Conservation (phyloP, 352 stramenopile genomes). For the Pythium chondricola region DNA sequence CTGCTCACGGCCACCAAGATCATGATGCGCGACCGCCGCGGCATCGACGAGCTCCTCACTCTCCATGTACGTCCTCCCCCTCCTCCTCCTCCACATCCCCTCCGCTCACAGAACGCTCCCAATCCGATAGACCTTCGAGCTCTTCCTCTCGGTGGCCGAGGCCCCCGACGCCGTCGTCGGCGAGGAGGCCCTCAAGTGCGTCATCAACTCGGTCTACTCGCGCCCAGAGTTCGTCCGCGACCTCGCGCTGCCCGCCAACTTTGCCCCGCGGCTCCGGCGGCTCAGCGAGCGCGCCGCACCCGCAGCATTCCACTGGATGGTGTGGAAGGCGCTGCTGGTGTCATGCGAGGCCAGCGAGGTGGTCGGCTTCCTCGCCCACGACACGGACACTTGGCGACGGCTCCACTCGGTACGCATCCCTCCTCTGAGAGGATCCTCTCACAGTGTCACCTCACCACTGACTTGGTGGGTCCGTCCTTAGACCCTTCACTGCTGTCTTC, state of each 20-base stretch:
- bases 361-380: slow-evolving; percentile 21
- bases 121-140: slow-evolving; percentile 33
- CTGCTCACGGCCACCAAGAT: slow-evolving; percentile 43
- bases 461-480: too few species aligned
- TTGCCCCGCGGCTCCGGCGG: slow-evolving; percentile 21
- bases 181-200: slow-evolving; percentile 63
- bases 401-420: slow-evolving; percentile 40
- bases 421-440: too few species aligned
- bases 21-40: slow-evolving; percentile 61
- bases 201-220: slow-evolving; percentile 61
- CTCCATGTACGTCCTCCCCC: slow-evolving; percentile 30
- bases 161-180: slow-evolving; percentile 14
- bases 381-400: slow-evolving; percentile 32
- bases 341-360: slow-evolving; percentile 35
- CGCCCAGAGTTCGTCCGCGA: slow-evolving; percentile 46
- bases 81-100: too few species aligned
- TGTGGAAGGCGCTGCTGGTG: slow-evolving; percentile 57
- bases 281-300: slow-evolving; percentile 21
- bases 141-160: slow-evolving; percentile 27
- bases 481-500: slow-evolving; percentile 41
- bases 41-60: slow-evolving; percentile 49
- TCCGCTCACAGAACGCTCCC: too few species aligned
- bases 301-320: slow-evolving; percentile 37
- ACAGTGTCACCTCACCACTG: too few species aligned
- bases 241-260: slow-evolving; percentile 18